phyloP scores from a whole-genome alignment of 805 yeast genomes.

The Metahyphopichia silvanorum region DNA sequence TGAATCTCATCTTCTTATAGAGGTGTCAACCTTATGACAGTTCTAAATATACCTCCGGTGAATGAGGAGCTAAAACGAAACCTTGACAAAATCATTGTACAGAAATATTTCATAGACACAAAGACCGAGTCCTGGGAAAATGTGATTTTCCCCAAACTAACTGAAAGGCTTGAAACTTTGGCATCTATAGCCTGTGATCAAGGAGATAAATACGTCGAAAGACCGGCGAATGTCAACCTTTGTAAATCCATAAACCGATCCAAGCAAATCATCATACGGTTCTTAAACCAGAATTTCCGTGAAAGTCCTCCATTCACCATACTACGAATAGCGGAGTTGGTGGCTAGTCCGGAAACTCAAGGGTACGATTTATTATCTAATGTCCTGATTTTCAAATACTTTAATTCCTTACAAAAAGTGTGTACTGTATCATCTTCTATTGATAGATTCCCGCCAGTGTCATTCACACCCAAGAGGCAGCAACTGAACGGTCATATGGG shows the following conservation, averaged over 20 bases:
- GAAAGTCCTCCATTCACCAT: constrained; percentile 48
- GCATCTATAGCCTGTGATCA: constrained; percentile 4
- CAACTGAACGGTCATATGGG: too few relatives aligned
- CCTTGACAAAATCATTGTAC: constrained; percentile 1
- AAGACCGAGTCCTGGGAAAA: constrained; percentile 7
- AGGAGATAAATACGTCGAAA: constrained; percentile 7
- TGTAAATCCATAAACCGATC: constrained; percentile 1
- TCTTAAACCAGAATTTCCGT: constrained; percentile 23
- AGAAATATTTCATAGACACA: constrained; percentile 3
- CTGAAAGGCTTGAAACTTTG: constrained; percentile 5
- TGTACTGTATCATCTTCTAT: constrained; percentile 26
- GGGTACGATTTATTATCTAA: constrained; percentile 28
- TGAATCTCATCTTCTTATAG: too few relatives aligned
- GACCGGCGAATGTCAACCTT: constrained; percentile 9
- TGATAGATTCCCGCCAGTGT: constrained; percentile 20
- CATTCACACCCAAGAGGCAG: constrained; percentile 2
- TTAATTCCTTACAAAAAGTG: constrained; percentile 38
- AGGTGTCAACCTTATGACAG: constrained; percentile 1
- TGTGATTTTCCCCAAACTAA: constrained; percentile 7
- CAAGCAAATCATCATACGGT: constrained; percentile 29
- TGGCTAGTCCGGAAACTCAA: constrained; percentile 35
- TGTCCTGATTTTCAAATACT: constrained; percentile 36
- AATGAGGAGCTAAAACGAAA: neutral
- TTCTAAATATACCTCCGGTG: neutral
- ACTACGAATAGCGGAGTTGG: constrained; percentile 43